Base-by-base conservation (phyloP, 2,329 filamentous ascomycete species). In the Pseudogymnoascus sp. region DNA sequence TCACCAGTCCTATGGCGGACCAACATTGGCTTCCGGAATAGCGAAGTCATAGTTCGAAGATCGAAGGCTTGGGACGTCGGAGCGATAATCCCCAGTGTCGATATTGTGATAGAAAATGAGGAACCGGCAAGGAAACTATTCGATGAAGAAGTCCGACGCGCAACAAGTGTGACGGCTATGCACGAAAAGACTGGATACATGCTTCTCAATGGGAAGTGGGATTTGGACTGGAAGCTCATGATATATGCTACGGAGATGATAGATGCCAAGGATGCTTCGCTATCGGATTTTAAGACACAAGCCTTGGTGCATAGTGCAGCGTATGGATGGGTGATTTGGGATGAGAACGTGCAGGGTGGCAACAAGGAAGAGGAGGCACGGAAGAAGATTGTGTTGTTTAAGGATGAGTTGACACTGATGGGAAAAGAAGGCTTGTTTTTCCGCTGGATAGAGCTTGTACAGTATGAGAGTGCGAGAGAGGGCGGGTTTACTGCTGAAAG, bases 361-460 rank as follows among this genome's bases (percentile, higher is more conserved):
- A 75, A 69, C 28, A 73, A 74, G 1, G 78, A 81, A 41, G 84
- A 88, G 66, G 86, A 89, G 62, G 81, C 86, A 64, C 77, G 86
- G 66, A 83, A 86, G 65, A 90, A 94, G 74, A 86, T 97, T 7
- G 83, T 94, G 64, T 81, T 82, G 2, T 95, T 97, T 72, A 86
- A 90, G 68, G 88, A 94, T 43, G 85, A 86, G 18, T 79, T 97
- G 67, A 81, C 83, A 1, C 81, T 81, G 2, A 79, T 94, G 74
- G 91, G 88, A 43, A 96, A 96, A 75, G 92, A 96, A 73, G 86
- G 88, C 65, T 74, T 97, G 60, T 97, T 97, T 76, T 96, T 89
- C 76, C 85, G 88, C 61, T 96, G 92, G 91, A 89, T 96, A 57
- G 92, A 97, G 77, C 82, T 95, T 70, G 86, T 97, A 58, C 92